Conservation (phyloP, 352 stramenopile species). For the Plasmopara viticola region DNA sequence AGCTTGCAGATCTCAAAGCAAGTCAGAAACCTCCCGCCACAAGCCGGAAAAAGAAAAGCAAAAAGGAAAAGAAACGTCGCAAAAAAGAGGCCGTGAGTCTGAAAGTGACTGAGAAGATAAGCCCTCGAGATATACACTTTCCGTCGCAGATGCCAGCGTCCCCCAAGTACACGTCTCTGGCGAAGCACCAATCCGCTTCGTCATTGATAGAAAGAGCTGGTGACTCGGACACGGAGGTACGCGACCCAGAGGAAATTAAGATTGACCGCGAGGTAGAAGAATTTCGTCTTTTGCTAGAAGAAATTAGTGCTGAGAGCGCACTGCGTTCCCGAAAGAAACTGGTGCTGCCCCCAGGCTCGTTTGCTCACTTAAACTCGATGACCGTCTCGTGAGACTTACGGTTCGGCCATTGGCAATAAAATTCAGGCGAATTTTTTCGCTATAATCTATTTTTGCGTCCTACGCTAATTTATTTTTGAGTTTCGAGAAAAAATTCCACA, state of each 20-base stretch:
- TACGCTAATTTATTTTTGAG: too few species aligned
- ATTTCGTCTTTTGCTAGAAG: slow-evolving; percentile 63
- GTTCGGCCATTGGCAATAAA: too few species aligned
- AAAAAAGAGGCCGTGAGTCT: slow-evolving; percentile 44
- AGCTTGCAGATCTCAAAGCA: slow-evolving; percentile 60
- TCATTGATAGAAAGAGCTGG: slow-evolving; percentile 17
- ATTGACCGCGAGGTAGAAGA: slow-evolving; percentile 74
- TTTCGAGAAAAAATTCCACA: too few species aligned
- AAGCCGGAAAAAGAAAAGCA: slow-evolving; percentile 69
- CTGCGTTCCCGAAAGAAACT: slow-evolving; percentile 56
- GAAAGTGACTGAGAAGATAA: slow-evolving; percentile 21
- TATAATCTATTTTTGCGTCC: too few species aligned
- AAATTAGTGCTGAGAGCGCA: slow-evolving; percentile 57
- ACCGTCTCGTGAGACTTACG: slow-evolving; percentile 20
- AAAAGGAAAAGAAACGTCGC: slow-evolving; percentile 72
- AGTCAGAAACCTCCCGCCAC: slow-evolving; percentile 43
- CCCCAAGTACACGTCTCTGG: slow-evolving; percentile 9
- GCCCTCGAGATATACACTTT: slow-evolving; percentile 6
- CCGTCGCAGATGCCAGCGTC: slow-evolving; percentile 1
- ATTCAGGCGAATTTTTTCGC: too few species aligned
- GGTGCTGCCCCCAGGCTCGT: slow-evolving; percentile 60
- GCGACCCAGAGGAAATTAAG: slow-evolving; percentile 39
- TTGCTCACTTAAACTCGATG: slow-evolving; percentile 33
- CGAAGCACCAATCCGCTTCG: slow-evolving; percentile 11
- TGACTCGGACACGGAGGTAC: slow-evolving; percentile 23